Conservation (phyloP, 2,329 filamentous ascomycete species). For the Scedosporium apiospermum region DNA sequence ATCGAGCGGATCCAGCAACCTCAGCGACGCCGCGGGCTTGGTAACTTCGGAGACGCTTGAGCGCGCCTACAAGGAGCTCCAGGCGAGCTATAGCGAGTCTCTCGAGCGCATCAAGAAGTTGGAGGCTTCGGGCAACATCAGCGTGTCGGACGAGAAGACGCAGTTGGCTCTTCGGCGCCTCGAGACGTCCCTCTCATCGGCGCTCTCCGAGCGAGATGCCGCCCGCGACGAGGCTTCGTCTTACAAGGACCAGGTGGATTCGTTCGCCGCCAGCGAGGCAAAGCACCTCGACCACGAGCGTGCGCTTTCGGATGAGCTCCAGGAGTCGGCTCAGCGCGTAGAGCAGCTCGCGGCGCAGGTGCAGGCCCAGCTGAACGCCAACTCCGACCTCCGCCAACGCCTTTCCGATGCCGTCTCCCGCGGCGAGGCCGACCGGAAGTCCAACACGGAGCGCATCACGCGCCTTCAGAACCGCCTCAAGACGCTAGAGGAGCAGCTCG, state of each 20-base stretch:
- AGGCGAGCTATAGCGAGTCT: slow-evolving; percentile 59
- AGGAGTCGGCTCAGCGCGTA: slow-evolving; percentile 64
- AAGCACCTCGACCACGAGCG: slow-evolving; percentile 49
- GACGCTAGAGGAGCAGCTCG: slow-evolving; percentile 71
- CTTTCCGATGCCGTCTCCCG: slow-evolving; percentile 71
- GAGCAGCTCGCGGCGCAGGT: slow-evolving; percentile 74
- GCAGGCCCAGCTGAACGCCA: slow-evolving; percentile 68
- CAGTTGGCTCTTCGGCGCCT: slow-evolving; percentile 54
- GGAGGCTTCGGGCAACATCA: slow-evolving; percentile 35
- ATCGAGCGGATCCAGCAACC: slow-evolving; percentile 23
- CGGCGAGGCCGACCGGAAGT: slow-evolving; percentile 73
- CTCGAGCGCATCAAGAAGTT: slow-evolving; percentile 57
- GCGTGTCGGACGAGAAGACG: slow-evolving; percentile 44
- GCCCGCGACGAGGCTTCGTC: slow-evolving; percentile 55
- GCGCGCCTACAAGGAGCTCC: slow-evolving; percentile 64
- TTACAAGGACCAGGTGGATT: slow-evolving; percentile 52
- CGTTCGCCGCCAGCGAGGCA: slow-evolving; percentile 46
- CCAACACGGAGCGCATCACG: slow-evolving; percentile 74
- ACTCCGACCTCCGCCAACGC: slow-evolving; percentile 64
- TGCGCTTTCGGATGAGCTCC: slow-evolving; percentile 59
- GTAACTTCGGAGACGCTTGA: slow-evolving; percentile 64
- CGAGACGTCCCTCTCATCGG: slow-evolving; percentile 58
- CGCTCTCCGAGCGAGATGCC: slow-evolving; percentile 63
- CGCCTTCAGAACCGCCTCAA: slow-evolving; percentile 74
- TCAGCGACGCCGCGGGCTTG: slow-evolving; percentile 16